Conservation (phyloP, 768 basidiomycete genomes). For the Leccinum rimulosum region DNA sequence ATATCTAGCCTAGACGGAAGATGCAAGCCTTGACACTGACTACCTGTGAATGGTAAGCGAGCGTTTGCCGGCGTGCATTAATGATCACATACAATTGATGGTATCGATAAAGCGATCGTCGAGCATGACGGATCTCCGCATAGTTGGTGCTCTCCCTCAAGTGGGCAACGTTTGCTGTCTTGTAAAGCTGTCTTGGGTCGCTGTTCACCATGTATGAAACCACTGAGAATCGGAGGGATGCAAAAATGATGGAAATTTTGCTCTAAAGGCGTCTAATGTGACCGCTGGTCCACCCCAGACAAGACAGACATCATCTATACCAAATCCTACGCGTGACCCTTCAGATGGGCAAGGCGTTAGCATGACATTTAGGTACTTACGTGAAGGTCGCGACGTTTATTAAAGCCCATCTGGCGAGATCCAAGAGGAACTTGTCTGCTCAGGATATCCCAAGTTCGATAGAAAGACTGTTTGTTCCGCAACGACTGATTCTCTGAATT, state of each 20-base stretch:
- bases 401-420: conserved; percentile 6
- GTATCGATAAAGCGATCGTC: conserved; percentile 14
- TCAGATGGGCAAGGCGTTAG: not conserved
- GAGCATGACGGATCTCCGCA: conserved; percentile 18
- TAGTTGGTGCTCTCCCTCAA: not conserved
- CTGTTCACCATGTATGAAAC: conserved; percentile 11
- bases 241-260: conserved; percentile 8
- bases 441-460: conserved; percentile 7
- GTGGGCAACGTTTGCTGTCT: conserved; percentile 1
- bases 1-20: conserved; percentile 11
- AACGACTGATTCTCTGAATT: conserved; percentile 7
- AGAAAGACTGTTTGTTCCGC: conserved; percentile 9
- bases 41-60: not conserved
- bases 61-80: not conserved
- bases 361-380: not conserved
- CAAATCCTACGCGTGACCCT: not conserved
- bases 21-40: conserved; percentile 8
- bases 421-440: conserved; percentile 21
- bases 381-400: not conserved
- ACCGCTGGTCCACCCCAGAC: conserved; percentile 16
- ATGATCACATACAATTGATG: conserved; percentile 21
- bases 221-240: not conserved
- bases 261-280: conserved; percentile 6
- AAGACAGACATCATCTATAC: conserved; percentile 6
- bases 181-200: conserved; percentile 6